Conservation (phyloP, 2,329 filamentous ascomycete species). For the Claviceps arundinis region DNA sequence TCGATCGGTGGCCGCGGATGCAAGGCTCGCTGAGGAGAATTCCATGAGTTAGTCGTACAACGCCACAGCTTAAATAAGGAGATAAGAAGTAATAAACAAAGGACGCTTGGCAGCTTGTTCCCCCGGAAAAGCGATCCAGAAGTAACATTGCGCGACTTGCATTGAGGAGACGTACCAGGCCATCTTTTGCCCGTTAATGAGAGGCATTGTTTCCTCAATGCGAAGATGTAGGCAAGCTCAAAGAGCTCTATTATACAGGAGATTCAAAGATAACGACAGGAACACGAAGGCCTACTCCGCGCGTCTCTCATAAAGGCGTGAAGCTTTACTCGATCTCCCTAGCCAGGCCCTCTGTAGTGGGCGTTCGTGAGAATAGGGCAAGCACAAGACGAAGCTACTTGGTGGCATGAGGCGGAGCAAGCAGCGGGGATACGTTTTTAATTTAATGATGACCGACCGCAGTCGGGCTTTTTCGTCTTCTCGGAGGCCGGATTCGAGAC, state of each 20-base stretch:
- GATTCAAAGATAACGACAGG: no score
- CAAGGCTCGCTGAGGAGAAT: constrained; percentile 47
- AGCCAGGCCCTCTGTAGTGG: background rate
- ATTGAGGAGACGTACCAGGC: constrained; percentile 45
- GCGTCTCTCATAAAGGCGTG: background rate
- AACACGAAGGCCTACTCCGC: background rate
- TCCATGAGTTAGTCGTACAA: background rate
- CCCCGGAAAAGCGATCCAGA: no score
- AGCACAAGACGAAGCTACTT: background rate
- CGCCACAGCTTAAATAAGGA: background rate
- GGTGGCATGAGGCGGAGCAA: background rate
- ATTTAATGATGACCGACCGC: background rate
- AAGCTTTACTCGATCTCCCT: background rate
- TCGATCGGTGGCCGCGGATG: constrained; percentile 63
- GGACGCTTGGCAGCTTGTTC: background rate
- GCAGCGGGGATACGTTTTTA: background rate
- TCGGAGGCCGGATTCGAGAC: background rate
- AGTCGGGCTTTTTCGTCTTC: background rate
- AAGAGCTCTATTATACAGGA: background rate
- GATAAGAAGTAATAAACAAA: background rate
- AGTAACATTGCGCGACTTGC: background rate
- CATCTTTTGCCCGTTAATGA: constrained; percentile 59
- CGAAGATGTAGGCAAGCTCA: background rate
- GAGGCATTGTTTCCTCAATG: constrained; percentile 38
- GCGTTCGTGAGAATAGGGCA: background rate